phyloP scores from a whole-genome alignment of 1,284 basidiomycete species.

The Ganoderma boninense region DNA sequence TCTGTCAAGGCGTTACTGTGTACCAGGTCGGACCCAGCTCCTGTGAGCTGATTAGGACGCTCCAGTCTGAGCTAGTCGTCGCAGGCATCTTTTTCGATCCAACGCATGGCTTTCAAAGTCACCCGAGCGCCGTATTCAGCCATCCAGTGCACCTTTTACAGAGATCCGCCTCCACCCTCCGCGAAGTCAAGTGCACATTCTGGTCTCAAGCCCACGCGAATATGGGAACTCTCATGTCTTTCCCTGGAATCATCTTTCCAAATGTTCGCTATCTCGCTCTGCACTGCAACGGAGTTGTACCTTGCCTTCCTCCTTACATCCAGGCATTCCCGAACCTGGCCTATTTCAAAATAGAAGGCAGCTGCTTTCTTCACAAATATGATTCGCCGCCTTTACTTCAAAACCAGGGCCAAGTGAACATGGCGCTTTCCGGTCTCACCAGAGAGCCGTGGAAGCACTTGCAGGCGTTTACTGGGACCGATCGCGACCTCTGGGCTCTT shows the following conservation, averaged over 20 bases:
- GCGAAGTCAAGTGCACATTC: not conserved
- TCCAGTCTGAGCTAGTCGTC: not conserved
- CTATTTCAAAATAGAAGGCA: not conserved
- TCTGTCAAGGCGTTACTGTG: not conserved
- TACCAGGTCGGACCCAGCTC: not conserved
- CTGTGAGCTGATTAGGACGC: not conserved
- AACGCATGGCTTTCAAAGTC: too few relatives aligned
- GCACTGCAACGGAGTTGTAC: not conserved
- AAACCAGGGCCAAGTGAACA: too few relatives aligned
- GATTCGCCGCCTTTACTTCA: too few relatives aligned
- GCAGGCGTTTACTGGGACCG: not conserved
- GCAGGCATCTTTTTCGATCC: not conserved
- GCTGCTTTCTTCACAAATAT: not conserved
- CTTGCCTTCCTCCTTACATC: not conserved
- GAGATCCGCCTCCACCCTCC: slow-evolving; percentile 1
- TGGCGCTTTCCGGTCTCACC: too few relatives aligned
- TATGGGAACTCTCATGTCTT: not conserved
- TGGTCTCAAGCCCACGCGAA: not conserved
- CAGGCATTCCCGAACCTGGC: not conserved
- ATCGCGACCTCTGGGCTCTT: not conserved
- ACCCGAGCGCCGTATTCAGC: not conserved
- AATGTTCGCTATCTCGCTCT: not conserved
- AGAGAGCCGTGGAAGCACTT: not conserved
- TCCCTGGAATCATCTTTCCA: not conserved
- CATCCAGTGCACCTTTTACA: not conserved